Percentiles rank a stretch among this genome's conserved stretches.
Conservation (phyloP, 148 eudicot species). For the Amaranthus hypochondriacus region DNA sequence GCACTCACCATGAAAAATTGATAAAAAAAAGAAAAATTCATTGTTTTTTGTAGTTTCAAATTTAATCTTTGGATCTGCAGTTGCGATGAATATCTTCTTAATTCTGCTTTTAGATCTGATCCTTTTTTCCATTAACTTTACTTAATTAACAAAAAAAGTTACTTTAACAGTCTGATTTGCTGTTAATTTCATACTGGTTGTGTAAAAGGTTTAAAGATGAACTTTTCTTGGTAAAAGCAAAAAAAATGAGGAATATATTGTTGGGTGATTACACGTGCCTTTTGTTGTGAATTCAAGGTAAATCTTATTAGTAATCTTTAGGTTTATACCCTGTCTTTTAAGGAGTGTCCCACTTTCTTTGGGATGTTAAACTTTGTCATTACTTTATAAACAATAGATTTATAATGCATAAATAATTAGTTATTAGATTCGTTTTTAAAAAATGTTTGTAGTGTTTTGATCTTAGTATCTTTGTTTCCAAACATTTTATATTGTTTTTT, state of each 20-base stretch:
- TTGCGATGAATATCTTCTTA: background rate
- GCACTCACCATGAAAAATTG: background rate
- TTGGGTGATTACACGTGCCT: too few species aligned
- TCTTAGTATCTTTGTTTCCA: too few species aligned
- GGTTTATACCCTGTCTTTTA: too few species aligned
- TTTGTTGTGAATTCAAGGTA: background rate
- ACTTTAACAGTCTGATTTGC: background rate
- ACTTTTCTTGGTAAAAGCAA: background rate
- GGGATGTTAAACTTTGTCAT: too few species aligned
- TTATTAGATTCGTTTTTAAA: background rate
- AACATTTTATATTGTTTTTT: too few species aligned
- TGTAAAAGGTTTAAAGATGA: background rate
- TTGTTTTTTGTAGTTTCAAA: background rate
- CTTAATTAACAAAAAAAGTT: too few species aligned
- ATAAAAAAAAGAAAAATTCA: background rate
- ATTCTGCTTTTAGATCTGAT: constrained; percentile 28
- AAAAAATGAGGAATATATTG: too few species aligned
- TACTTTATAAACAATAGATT: too few species aligned
- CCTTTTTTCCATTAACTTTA: background rate
- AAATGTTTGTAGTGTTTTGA: background rate
- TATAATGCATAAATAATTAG: too few species aligned
- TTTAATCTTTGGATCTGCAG: constrained; percentile 24
- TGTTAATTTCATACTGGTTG: constrained; percentile 2
- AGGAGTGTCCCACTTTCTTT: too few species aligned
- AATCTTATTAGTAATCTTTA: too few species aligned